Conservation (phyloP, 2,329 filamentous ascomycete species). For the Fusarium nygamai region DNA sequence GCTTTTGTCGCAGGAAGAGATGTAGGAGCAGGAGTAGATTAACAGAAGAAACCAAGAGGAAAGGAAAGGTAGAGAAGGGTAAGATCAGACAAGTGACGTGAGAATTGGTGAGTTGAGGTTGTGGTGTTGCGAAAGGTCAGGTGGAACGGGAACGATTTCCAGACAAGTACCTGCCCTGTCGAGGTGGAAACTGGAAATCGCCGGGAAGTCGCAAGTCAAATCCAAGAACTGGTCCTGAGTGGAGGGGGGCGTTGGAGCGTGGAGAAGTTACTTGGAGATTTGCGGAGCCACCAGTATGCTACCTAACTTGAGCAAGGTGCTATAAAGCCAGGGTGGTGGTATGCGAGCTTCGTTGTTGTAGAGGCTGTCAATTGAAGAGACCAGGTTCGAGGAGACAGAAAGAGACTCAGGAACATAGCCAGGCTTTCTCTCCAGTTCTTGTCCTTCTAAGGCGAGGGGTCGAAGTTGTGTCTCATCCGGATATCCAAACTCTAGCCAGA, state of each 20-base stretch:
- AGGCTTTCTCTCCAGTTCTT: not conserved
- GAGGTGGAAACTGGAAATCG: slow-evolving; percentile 30
- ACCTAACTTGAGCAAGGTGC: slow-evolving; percentile 3
- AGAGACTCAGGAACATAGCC: not conserved
- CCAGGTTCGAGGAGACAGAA: not conserved
- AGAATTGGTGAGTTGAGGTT: slow-evolving; percentile 25
- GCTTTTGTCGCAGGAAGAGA: not conserved
- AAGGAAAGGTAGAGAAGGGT: not conserved
- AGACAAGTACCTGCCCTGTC: slow-evolving; percentile 33
- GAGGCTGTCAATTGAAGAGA: not conserved
- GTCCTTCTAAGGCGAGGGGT: not conserved
- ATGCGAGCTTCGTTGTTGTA: not conserved
- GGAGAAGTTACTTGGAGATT: slow-evolving; percentile 32
- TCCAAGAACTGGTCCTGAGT: slow-evolving; percentile 15
- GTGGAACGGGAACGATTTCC: slow-evolving; percentile 32
- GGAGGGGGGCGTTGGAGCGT: slow-evolving; percentile 32
- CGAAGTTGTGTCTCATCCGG: not conserved
- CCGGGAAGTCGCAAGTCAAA: slow-evolving; percentile 28
- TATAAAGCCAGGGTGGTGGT: not conserved
- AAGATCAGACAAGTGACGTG: slow-evolving; percentile 1
- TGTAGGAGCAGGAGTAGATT: not conserved
- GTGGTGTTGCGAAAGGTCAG: slow-evolving; percentile 35
- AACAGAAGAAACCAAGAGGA: not conserved
- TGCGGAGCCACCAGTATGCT: slow-evolving; percentile 23
- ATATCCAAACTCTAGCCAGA: not conserved